Conservation (phyloP, 495 filamentous ascomycete species). For the Penicillium arizonense region DNA sequence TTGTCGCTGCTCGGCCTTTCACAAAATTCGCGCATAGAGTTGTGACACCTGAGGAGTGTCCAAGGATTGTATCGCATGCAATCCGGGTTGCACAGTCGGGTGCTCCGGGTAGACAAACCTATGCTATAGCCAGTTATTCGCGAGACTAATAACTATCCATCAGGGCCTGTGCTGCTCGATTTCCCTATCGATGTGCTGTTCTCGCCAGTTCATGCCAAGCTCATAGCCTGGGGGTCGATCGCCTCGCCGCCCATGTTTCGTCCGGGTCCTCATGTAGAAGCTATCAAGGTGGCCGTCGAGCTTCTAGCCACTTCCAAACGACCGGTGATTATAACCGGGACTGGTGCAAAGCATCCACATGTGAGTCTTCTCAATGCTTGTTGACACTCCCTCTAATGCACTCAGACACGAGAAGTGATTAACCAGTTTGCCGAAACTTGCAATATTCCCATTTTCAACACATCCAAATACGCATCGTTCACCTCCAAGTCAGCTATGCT, state of each 20-base stretch:
- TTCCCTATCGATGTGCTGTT: slow-evolving; percentile 32
- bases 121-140: background rate
- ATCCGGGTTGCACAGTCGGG: slow-evolving; percentile 24
- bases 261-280: slow-evolving; percentile 17
- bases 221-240: slow-evolving; percentile 31
- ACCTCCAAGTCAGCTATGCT: slow-evolving; percentile 8
- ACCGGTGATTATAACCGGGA: slow-evolving; percentile 25
- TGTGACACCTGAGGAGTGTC: slow-evolving; percentile 23
- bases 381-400: background rate
- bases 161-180: slow-evolving; percentile 27
- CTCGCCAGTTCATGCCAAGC: slow-evolving; percentile 19
- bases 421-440: slow-evolving; percentile 15
- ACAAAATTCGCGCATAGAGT: slow-evolving; percentile 32
- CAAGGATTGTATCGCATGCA: slow-evolving; percentile 26
- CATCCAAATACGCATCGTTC: slow-evolving; percentile 15
- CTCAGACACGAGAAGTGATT: slow-evolving; percentile 13
- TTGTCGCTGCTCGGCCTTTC: slow-evolving; percentile 20
- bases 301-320: slow-evolving; percentile 16
- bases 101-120: slow-evolving; percentile 18
- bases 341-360: slow-evolving; percentile 12
- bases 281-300: slow-evolving; percentile 12
- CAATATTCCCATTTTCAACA: slow-evolving; percentile 24
- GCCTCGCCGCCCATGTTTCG: slow-evolving; percentile 18
- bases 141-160: background rate
- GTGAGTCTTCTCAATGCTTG: background rate